Base-by-base conservation (phyloP, 192 early-diverging fungal species). In the Entophlyctis luteolus region DNA sequence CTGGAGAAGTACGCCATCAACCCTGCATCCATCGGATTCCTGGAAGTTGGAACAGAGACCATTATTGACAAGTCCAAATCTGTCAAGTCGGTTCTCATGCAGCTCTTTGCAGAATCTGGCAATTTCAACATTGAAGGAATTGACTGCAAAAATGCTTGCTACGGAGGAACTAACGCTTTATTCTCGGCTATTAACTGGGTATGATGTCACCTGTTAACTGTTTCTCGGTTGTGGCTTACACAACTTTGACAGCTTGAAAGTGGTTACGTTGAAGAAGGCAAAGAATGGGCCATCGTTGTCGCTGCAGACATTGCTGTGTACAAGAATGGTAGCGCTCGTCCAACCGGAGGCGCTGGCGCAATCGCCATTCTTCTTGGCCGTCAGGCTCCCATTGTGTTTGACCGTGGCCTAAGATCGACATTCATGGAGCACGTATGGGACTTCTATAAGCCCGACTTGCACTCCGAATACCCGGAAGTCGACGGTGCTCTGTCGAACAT, bases 31-130 rank as follows among this genome's bases (percentile, higher is more conserved):
- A 90, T 99, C 81, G 96, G 95, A 48, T 88, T 90, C 29, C 82
- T 99, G 29, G 96, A 99, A 71, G 94, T 99, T 42, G 96, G 96
- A 42, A 99, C 96, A 48, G 96, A 99, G 77, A 96, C 96, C 45
- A 95, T 99, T 71, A 93, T 99, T 59, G 96, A 99, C 85, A 99
- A 99, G 82, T 92, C 91, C 62, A 99, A 99, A 85, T 90, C 93
- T 29, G 94, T 95, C 72, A 99, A 99, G 83, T 87, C 93, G 5
- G 89, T 90, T 32, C 84, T 99, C 60, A 99, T 99, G 97, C 89
- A 90, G 60, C 84, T 99, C 33, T 99, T 99, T 70, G 77, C 77
- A 49, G 89, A 92, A 62, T 87, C 87, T 37, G 92, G 90, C 38
- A 99, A 99, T 86, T 87, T 86, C 52, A 89, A 88, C 72, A 90